These are phyloP conservation scores for Penicillium expansum DNA, from an alignment of 2,329 filamentous ascomycete genomes.

Conservation along the genomic window DNA sequence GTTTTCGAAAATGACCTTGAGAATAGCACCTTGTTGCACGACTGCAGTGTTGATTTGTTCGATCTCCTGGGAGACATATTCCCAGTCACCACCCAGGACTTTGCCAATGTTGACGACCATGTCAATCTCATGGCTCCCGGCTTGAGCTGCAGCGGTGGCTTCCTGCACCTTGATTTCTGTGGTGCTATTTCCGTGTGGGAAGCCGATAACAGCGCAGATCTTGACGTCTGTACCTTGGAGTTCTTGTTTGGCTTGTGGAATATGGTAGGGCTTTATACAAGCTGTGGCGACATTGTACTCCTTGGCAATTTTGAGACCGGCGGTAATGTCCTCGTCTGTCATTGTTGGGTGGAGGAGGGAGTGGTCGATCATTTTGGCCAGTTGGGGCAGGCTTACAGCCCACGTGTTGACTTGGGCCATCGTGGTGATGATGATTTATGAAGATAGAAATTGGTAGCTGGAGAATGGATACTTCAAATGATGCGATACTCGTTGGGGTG, in stretches of 20 bases:
- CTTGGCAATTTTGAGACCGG: constrained; percentile 50
- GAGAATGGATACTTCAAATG: no score
- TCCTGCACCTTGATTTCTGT: constrained; percentile 56
- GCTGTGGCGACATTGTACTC: constrained; percentile 54
- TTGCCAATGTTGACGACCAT: constrained; percentile 62
- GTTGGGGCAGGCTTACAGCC: constrained; percentile 30
- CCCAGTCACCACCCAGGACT: constrained; percentile 56
- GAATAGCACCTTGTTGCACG: constrained; percentile 41
- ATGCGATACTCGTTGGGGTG: no score
- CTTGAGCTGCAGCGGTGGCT: constrained; percentile 50
- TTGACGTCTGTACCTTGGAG: constrained; percentile 51
- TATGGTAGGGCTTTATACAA: constrained; percentile 58
- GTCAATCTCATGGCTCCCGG: constrained; percentile 56
- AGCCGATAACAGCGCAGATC: constrained; percentile 60
- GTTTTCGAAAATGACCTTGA: constrained; percentile 65
- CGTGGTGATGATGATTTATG: no score
- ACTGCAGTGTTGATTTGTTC: constrained; percentile 51
- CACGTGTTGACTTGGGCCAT: no score
- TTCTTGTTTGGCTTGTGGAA: constrained; percentile 48
- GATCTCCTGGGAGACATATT: constrained; percentile 56
- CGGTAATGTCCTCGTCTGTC: constrained; percentile 54
- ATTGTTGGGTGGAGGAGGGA: constrained; percentile 62
- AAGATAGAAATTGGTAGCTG: no score
- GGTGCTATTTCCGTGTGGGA: constrained; percentile 59
- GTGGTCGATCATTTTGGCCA: constrained; percentile 54